Base-by-base conservation (phyloP, 1,139 yeast species). In the Zygotorulaspora mrakii region DNA sequence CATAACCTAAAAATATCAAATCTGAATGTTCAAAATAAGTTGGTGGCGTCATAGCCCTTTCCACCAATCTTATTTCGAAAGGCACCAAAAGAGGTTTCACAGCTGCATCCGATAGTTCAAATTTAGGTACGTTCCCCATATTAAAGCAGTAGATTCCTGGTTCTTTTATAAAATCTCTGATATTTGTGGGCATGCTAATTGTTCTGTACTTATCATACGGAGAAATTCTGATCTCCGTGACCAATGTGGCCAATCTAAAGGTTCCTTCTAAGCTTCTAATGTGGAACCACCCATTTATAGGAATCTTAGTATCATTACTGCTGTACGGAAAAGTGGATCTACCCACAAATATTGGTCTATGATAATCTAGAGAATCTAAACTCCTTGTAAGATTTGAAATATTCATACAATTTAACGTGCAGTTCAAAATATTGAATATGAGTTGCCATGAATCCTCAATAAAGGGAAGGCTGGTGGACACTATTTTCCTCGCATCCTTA, bases 371-470 rank as follows among this genome's bases (percentile, higher is more conserved):
- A 4, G 42, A 35, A 17, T 39, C 47, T 16, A 39, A 27, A 8
- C 24, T 34, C 8, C 20, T 26, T 12, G 27, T 17, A 8, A 26
- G 11, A 4, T 24, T 36, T n/a, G 33, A 30, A 14, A 34, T 33
- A 31, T 42, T 42, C 31, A 36, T 34, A 14, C 46, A 42, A 12
- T 33, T 43, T 35, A 40, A 26, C 10, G 45, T 44, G n/a, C 40
- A 33, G 16, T 24, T 28, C 31, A 53, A 28, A 2, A 48, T 35
- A 27, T 45, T 44, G 33, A 47, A 49, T 3, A 53, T 35, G 20
- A 52, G 37, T 14, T 45, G 42, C 57, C 57, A 53, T 6, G 57
- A 53, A 28, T 51, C 55, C 25, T 45, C 44, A 11, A 50, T 37
- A 27, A 14, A 28, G 18, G 31, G 31, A 3, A 9, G 9, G 20